Base-by-base conservation (phyloP, 148 eudicot genomes). In the Rhododendron kiyosumense region DNA sequence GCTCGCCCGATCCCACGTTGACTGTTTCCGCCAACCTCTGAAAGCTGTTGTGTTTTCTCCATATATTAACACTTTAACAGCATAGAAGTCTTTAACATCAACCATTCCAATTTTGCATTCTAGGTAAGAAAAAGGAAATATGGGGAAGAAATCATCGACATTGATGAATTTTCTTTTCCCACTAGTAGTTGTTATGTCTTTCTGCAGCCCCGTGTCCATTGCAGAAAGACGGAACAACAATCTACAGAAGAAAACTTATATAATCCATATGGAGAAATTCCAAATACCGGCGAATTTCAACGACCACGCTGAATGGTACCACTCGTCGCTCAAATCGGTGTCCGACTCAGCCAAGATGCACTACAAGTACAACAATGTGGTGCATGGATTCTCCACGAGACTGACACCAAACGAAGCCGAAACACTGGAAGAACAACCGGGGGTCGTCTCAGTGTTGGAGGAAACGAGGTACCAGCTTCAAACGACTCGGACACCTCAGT, bases 381-480 rank as follows among this genome's bases (percentile, higher is more conserved):
- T 88, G 34, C 93, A 91, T 76, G 91, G 93, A 5, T 91, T 86
- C 83, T 85, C 93, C 52, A 82, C 91, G 59, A 82, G 88, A 11
- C 82, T 91, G 49, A 91, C 90, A 2, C 49, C 63, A 1, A 73
- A 85, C 13, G 88, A 91, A 75, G 93, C 89, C 14, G 32, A 63
- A 73, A 7, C 61, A 75, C 52, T 45, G 57, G 32, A 83, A 78
- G 36, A 54, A 20, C 90, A 59, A 48, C 90, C 88, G 38, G 93
- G 93, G 32, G 87, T 91, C 28, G 79, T 91, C 20, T 85, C 85
- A 0, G 89, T 91, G 17, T 46, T 86, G 26, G 89, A 86, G 1
- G 93, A 91, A 85, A 13, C 43, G 87, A 85, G 54, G 28, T 91
- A 91, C 79, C 85, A 91, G 87, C 89, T 88, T 41, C 93, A 91